Conservation (phyloP, 2,329 filamentous ascomycete species). For the Xylaria sp. region DNA sequence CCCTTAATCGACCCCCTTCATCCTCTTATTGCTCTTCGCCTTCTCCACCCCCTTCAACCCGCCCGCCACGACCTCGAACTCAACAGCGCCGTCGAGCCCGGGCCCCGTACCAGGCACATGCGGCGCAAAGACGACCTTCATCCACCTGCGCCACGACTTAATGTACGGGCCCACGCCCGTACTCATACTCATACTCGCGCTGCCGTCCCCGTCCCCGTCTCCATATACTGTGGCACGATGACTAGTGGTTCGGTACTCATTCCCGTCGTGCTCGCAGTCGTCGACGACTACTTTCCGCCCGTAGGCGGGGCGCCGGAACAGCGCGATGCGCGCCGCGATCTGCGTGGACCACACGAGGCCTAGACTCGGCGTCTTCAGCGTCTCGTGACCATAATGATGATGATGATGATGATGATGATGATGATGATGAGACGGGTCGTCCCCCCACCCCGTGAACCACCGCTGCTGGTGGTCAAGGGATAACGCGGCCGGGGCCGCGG, state of each 20-base stretch:
- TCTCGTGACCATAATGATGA: slow-evolving; percentile 36
- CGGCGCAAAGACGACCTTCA: slow-evolving; percentile 90
- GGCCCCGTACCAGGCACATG: slow-evolving; percentile 70
- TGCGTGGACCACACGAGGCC: slow-evolving; percentile 94
- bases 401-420: slow-evolving; percentile 42
- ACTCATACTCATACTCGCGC: not conserved
- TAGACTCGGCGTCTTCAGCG: slow-evolving; percentile 84
- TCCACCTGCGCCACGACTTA: slow-evolving; percentile 75
- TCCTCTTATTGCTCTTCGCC: slow-evolving; percentile 38
- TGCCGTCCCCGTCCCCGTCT: slow-evolving; percentile 52
- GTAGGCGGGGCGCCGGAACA: slow-evolving; percentile 74
- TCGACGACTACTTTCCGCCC: slow-evolving; percentile 48
- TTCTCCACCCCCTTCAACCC: slow-evolving; percentile 62
- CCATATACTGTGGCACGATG: slow-evolving; percentile 14
- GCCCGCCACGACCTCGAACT: slow-evolving; percentile 80
- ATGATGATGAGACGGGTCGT: slow-evolving; percentile 60
- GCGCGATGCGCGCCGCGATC: slow-evolving; percentile 81
- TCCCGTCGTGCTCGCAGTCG: slow-evolving; percentile 29
- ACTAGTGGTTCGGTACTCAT: not conserved
- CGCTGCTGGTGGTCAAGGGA: slow-evolving; percentile 89
- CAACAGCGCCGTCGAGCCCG: slow-evolving; percentile 64
- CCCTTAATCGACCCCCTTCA: slow-evolving; percentile 2
- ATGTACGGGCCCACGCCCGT: slow-evolving; percentile 54
- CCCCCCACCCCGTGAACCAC: slow-evolving; percentile 96
- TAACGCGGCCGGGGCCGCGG: slow-evolving; percentile 64